Evolutionary conservation across 129 eudicot species (phyloP).

Genomic region (Chrysanthemum seticuspe): DNA sequence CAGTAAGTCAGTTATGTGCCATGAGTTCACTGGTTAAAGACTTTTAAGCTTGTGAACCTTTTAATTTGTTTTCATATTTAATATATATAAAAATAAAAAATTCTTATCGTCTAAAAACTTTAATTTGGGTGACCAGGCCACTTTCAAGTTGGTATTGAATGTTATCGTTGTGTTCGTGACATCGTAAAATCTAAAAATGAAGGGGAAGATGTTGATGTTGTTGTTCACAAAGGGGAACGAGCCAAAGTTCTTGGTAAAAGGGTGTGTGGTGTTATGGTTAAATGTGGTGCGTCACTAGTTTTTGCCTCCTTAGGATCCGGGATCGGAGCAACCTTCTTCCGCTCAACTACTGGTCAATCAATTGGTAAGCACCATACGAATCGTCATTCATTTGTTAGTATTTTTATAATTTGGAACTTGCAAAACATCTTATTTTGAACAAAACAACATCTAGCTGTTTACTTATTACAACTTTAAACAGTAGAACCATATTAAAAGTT

Average conservation of each 20-base stretch:
- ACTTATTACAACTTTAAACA: too few relatives aligned
- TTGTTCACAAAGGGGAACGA: constrained; percentile 28
- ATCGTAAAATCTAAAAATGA: constrained; percentile 28
- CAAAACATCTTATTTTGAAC: too few relatives aligned
- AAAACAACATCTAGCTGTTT: too few relatives aligned
- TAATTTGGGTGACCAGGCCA: constrained; percentile 54
- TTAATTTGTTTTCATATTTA: not conserved
- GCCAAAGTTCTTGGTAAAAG: constrained; percentile 53
- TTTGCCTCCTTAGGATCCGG: constrained; percentile 95
- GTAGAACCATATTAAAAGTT: too few relatives aligned
- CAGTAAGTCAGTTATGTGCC: constrained; percentile 50
- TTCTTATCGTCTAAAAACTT: not conserved
- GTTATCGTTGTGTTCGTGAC: constrained; percentile 51
- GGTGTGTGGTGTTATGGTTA: constrained; percentile 43
- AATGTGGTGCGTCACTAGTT: constrained; percentile 65
- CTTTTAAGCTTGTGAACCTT: not conserved
- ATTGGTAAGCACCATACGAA: constrained; percentile 48
- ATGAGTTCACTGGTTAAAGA: not conserved
- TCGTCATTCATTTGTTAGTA: not conserved
- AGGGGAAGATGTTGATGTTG: constrained; percentile 34
- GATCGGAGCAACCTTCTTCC: constrained; percentile 62
- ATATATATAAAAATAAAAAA: not conserved
- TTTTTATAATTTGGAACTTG: too few relatives aligned
- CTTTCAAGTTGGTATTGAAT: constrained; percentile 67
- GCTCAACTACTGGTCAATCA: constrained; percentile 79